Base-by-base conservation (phyloP, 371 early-diverging fungal genomes). In the Parasitella parasitica region DNA sequence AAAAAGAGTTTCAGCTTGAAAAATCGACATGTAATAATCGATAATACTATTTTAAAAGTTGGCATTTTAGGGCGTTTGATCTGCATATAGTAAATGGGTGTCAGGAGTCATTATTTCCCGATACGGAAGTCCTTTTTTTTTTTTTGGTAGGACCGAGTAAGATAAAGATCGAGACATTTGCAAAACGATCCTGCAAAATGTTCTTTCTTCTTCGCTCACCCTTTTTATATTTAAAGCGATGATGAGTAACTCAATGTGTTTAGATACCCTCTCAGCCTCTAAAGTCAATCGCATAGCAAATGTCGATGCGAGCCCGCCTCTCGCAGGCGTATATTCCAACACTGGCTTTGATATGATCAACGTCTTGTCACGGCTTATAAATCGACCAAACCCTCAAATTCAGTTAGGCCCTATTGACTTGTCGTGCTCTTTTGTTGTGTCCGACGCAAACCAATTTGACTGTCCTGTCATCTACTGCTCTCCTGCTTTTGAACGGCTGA, bases 281-380 rank as follows among this genome's bases (percentile, higher is more conserved):
- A 9, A 15, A 30, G 9, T 28, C 2, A 56, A 20, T 22, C 8
- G 26, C 13, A 49, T 37, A 18, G 22, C 18, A 20, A 22, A 43
- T 16, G 13, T 43, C 4, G 22, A 1, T 20, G 22, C 20, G 43
- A 43, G 20, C 12, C 43, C 43, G 12, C 20, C 43, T 9, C 32
- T 69, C 15, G 38, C 76, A 12, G 73, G 79, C 15, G 56, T 81
- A 4, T 78, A 78, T 48, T 76, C 78, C 1, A 75, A 66, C 57
- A 64, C 82, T 1, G 89, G 89, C 15, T 86, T 87, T 64, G 89
- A 89, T 67, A 75, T 89, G 71, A 59, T 87, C 22, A 67, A 71
- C 1, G 68, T 87, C 15, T 61, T 89, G 41, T 73, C 82, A 2
- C 38, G 57, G 13, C 16, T 70, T 1, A 50, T 57, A 1, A 39